Base-by-base conservation (phyloP, 2,329 filamentous ascomycete genomes). In the Coniochaeta sp. region DNA sequence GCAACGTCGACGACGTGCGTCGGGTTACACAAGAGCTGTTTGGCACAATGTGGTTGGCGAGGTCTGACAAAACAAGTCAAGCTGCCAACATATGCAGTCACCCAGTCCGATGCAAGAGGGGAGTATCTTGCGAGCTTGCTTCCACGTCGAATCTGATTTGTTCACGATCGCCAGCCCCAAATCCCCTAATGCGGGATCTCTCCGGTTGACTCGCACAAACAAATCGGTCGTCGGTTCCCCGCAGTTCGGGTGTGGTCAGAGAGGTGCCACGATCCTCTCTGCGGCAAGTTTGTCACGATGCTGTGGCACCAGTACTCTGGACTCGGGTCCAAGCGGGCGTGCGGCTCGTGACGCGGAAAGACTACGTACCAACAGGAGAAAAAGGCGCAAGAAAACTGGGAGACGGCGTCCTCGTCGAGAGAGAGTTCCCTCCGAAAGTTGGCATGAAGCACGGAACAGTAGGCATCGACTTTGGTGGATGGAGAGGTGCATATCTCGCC, bases 11-110 rank as follows among this genome's bases (percentile, higher is more conserved):
- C 42, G 4, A 52, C 30, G 54, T 56, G 54, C 54, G n/a, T 36
- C 54, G 2, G 3, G 54, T 56, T 56, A 56, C 54, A 56, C 54
- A 28, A 56, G 34, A 17, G 17, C 16, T 9, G 17, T 34, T 36
- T 56, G 30, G 54, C 30, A n/a, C 54, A 38, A 22, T 56, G 54
- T 22, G 28, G 30, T 28, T 28, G 54, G 54, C 12, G 54, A 56
- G 30, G 28, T 38, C 54, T 56, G 54, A 56, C 54, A 56, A 36
- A 24, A n/a, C n/a, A n/a, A n/a, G n/a, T n/a, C n/a, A n/a, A n/a
- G n/a, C 54, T 22, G 54, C 47, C 26, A 28, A 24, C 24, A 52
- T n/a, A n/a, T 52, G 47, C 47, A 52, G 47, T 22, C 17, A 52
- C 14, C 47, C 47, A 28, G 47, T 30, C 24, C 42, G 42, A 47